These are phyloP conservation scores for Monascus ruber DNA, from an alignment of 2,329 filamentous ascomycete genomes.

Conservation along the genomic window DNA sequence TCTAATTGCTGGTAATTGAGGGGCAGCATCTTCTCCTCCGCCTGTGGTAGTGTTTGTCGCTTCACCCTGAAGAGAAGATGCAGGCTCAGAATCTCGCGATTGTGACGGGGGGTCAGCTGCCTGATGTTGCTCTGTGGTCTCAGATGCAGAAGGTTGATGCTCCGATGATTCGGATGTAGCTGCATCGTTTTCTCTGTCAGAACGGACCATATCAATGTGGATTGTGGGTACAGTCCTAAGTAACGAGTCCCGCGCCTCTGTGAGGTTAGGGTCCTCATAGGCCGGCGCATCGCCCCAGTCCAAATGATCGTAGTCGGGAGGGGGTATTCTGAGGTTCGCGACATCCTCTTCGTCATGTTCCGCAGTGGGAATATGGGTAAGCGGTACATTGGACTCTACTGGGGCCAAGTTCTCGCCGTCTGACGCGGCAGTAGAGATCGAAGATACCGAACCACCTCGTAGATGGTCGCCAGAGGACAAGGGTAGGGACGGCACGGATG, in stretches of 20 bases:
- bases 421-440: constrained; percentile 16
- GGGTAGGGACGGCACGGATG: constrained; percentile 18
- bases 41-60: not conserved
- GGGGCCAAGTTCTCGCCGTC: constrained; percentile 18
- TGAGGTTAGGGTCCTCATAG: constrained; percentile 17
- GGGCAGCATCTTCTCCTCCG: not conserved
- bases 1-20: not conserved
- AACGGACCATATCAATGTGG: constrained; percentile 19
- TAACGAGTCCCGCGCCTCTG: constrained; percentile 5
- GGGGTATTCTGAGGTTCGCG: constrained; percentile 25
- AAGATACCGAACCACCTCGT: constrained; percentile 23
- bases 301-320: constrained; percentile 32
- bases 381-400: constrained; percentile 17
- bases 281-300: constrained; percentile 34
- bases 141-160: not conserved
- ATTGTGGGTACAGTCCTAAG: constrained; percentile 19
- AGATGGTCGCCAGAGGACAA: constrained; percentile 17
- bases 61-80: not conserved
- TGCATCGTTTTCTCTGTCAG: constrained; percentile 6
- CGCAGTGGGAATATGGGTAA: constrained; percentile 11
- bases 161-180: not conserved
- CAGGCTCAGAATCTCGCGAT: not conserved
- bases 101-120: not conserved
- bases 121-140: not conserved
- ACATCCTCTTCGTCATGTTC: constrained; percentile 25